These are phyloP conservation scores for Bidens hawaiensis DNA, from an alignment of 140 eudicot genomes.

Conservation along the genomic window DNA sequence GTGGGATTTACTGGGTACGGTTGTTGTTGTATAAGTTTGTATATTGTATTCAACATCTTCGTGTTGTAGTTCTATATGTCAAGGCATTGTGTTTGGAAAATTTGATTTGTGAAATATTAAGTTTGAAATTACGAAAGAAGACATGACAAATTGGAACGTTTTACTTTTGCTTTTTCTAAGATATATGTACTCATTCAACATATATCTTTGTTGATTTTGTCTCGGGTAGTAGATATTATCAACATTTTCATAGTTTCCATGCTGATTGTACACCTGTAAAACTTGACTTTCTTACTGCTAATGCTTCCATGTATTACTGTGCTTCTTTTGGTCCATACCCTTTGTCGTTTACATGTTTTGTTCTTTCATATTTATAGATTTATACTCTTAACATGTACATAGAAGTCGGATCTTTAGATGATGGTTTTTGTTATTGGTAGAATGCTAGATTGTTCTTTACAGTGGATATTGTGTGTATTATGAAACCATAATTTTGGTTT, in stretches of 20 bases:
- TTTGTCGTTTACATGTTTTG: background rate
- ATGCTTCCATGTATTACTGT: background rate
- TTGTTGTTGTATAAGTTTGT: too few species aligned
- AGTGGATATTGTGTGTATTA: too few species aligned
- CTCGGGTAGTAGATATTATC: background rate
- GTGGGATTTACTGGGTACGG: too few species aligned
- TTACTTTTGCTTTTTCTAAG: background rate
- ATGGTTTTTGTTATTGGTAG: background rate
- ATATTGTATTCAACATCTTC: too few species aligned
- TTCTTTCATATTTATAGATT: background rate
- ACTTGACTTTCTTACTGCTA: background rate
- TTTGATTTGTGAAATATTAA: too few species aligned
- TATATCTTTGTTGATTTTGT: background rate
- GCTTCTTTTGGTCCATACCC: background rate
- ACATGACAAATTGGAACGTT: background rate
- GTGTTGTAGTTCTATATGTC: background rate
- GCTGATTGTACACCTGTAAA: background rate
- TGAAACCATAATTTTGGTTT: too few species aligned
- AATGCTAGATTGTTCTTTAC: too few species aligned
- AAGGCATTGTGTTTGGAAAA: background rate
- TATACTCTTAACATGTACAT: background rate
- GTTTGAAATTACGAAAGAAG: background rate
- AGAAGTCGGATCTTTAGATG: slow-evolving; percentile 4
- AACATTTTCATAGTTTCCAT: background rate
- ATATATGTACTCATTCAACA: background rate